Evolutionary conservation across 768 basidiomycete species (phyloP), one percentile per base, ranked within the genome.

Genomic region (Dentipellis fragilis): DNA sequence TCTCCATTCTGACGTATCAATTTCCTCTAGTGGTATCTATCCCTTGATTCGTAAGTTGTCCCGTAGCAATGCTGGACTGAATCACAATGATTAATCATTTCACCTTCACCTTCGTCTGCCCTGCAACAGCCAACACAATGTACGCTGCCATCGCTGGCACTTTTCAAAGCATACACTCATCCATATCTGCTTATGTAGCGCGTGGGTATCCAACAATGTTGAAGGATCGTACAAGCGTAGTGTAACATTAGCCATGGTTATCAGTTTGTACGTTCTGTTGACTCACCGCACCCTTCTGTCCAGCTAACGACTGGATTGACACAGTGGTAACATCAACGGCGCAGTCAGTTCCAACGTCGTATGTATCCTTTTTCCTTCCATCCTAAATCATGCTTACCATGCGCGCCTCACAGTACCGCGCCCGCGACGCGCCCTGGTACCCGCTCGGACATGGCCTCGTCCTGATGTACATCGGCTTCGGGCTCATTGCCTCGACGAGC

Each of bases 221-320:
- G 85, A 88, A 68, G 86, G 87, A 12, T 75, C 79, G 2, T 89
- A 88, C 69, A 89, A 89, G 66, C 83, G 87, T 40, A 81, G 81
- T 59, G 83, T 87, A 7, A 73, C 83, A 0, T 69, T 88, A 51
- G 85, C 78, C 5, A 84, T 87, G 83, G 75, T 81, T 3, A 84
- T 86, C 59, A 75, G 78, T 62, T 79, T 80, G 81, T 82, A 56
- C 61, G 80, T 66, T 23, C n/a, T 10, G 2, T 34, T 8, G 6
- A n/a, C n/a, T 48, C 23, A 29, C 36, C n/a, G 37, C 19, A 53
- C 21, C 36, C n/a, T 51, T 10, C 10, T 10, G 12, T 10, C 36
- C 42, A 40, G 22, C 23, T 56, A 8, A 55, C 51, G 51, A 47
- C 17, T 23, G 38, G 19, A 21, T 42, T 17, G 10, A 54, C 29